A percentile compares a stretch with the other conserved stretches of the same genome.
Conservation (phyloP, 176 grass and related monocot species). For the Hyparrhenia diplandra region DNA sequence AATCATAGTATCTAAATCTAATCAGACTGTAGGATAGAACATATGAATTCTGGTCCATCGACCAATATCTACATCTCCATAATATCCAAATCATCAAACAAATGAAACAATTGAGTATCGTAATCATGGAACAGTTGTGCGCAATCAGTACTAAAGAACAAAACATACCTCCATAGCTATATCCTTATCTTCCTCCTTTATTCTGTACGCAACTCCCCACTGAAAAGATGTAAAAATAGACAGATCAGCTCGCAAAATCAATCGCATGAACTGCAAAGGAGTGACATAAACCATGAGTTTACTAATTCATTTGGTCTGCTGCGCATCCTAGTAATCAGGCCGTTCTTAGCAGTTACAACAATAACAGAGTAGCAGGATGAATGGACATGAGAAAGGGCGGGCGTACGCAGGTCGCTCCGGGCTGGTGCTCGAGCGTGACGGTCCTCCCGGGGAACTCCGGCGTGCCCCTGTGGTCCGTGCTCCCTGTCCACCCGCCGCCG, state of each 20-base stretch:
- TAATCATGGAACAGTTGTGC: background rate
- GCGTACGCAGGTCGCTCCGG: constrained; percentile 64
- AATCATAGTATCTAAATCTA: background rate
- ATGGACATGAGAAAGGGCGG: background rate
- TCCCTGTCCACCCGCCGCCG: constrained; percentile 35
- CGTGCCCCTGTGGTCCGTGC: constrained; percentile 92
- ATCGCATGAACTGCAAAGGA: background rate
- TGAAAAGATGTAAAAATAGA: constrained; percentile 29
- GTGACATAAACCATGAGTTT: background rate
- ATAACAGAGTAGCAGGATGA: background rate
- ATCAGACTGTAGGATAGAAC: background rate
- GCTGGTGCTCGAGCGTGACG: constrained; percentile 66
- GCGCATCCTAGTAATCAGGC: background rate
- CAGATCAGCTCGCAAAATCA: background rate
- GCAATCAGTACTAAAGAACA: background rate
- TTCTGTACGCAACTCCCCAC: constrained; percentile 90
- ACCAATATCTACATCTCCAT: background rate
- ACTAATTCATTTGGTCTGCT: background rate
- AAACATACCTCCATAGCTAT: constrained; percentile 59
- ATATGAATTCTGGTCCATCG: background rate
- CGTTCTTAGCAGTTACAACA: background rate
- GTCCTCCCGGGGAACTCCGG: constrained; percentile 79
- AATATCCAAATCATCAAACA: background rate
- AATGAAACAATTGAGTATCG: background rate
- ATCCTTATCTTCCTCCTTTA: constrained; percentile 73